Percentiles rank a stretch among this genome's conserved stretches.
Evolutionary conservation across 2,329 filamentous ascomycete genomes (phyloP).

Genomic region (Metarhizium album): DNA sequence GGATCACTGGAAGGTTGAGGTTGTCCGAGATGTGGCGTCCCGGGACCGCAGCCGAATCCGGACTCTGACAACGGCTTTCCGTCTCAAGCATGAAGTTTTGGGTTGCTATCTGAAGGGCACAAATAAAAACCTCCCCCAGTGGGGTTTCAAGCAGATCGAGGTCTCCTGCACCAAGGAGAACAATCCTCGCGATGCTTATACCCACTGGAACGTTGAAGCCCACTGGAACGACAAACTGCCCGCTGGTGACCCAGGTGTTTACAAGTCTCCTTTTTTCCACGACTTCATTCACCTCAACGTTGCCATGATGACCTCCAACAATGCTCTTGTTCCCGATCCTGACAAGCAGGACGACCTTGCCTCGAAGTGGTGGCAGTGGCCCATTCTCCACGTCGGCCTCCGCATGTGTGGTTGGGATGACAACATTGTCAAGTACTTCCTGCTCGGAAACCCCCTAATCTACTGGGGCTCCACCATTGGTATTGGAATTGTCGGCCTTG

Average conservation of each 20-base stretch:
- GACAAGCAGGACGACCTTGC: slow-evolving; percentile 98
- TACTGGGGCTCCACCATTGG: slow-evolving; percentile 90
- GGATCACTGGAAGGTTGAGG: slow-evolving; percentile 92
- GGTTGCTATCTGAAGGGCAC: slow-evolving; percentile 92
- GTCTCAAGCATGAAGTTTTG: slow-evolving; percentile 69
- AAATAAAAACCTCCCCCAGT: slow-evolving; percentile 93
- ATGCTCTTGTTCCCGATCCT: slow-evolving; percentile 90
- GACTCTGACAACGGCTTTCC: slow-evolving; percentile 87
- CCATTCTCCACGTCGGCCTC: slow-evolving; percentile 84
- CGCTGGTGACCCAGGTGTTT: slow-evolving; percentile 76
- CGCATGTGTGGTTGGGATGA: slow-evolving; percentile 99
- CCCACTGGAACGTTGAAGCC: slow-evolving; percentile 97
- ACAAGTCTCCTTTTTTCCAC: slow-evolving; percentile 94
- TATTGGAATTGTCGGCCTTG: slow-evolving; percentile 58
- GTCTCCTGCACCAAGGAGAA: slow-evolving; percentile 90
- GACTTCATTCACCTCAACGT: slow-evolving; percentile 98
- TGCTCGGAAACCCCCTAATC: slow-evolving; percentile 89
- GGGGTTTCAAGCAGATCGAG: slow-evolving; percentile 99
- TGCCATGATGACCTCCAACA: slow-evolving; percentile 99
- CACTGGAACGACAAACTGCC: slow-evolving; percentile 91
- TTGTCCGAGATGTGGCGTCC: slow-evolving; percentile 80
- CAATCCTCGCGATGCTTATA: slow-evolving; percentile 85
- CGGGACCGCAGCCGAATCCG: slow-evolving; percentile 75
- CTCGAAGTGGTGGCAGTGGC: slow-evolving; percentile 98
- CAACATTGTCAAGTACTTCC: slow-evolving; percentile 91